phyloP scores from a whole-genome alignment of 441 rosid genomes.

The Erysimum cheiri region DNA sequence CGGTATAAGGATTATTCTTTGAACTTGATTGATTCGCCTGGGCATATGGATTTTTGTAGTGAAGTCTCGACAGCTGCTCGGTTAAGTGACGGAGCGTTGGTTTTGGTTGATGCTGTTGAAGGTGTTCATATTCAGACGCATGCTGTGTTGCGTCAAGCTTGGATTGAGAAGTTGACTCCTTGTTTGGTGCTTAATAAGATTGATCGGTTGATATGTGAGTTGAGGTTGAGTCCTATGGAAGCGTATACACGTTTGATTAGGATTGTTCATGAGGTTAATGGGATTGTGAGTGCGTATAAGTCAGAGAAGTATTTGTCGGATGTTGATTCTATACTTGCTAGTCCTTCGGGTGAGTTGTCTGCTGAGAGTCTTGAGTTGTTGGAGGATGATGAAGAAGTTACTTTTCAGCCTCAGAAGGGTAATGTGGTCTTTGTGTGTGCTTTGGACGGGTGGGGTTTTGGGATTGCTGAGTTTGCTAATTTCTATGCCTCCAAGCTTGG shows the following conservation, averaged over 20 bases:
- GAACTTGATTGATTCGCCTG: slow-evolving; percentile 92
- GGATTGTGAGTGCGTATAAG: slow-evolving; percentile 82
- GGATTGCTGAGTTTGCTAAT: slow-evolving; percentile 73
- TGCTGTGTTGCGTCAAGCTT: slow-evolving; percentile 86
- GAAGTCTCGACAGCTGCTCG: slow-evolving; percentile 95
- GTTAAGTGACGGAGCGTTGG: slow-evolving; percentile 89
- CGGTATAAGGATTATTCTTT: slow-evolving; percentile 60
- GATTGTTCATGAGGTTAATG: slow-evolving; percentile 95
- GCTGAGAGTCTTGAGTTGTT: slow-evolving; percentile 68
- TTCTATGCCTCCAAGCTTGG: slow-evolving; percentile 86
- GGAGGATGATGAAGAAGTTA: slow-evolving; percentile 95
- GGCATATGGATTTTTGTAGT: slow-evolving; percentile 97
- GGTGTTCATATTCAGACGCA: slow-evolving; percentile 96
- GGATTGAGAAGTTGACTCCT: slow-evolving; percentile 93
- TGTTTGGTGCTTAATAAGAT: slow-evolving; percentile 95
- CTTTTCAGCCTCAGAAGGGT: slow-evolving; percentile 94
- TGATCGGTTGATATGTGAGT: slow-evolving; percentile 89
- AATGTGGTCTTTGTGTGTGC: slow-evolving; percentile 93
- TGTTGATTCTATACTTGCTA: slow-evolving; percentile 82
- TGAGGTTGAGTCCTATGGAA: slow-evolving; percentile 86
- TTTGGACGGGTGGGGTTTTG: slow-evolving; percentile 95
- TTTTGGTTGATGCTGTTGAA: slow-evolving; percentile 95
- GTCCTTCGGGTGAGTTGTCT: slow-evolving; percentile 55
- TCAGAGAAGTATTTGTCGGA: slow-evolving; percentile 93
- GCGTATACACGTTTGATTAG: slow-evolving; percentile 78